Percentiles rank a stretch among this genome's conserved stretches.
Conservation (phyloP, 371 early-diverging fungal genomes). For the Zychaea mexicana region DNA sequence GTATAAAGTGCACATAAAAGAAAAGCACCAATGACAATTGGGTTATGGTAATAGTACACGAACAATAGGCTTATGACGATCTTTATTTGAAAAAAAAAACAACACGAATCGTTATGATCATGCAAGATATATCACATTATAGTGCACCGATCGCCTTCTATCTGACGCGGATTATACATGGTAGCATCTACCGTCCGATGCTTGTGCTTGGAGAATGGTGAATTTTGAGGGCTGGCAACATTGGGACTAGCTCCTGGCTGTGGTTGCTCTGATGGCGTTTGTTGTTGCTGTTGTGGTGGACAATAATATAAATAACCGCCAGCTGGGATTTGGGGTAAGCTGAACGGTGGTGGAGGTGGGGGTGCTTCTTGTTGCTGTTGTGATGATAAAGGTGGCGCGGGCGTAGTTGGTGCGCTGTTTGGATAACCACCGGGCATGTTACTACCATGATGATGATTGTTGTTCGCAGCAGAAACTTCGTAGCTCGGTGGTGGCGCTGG, state of each 20-base stretch:
- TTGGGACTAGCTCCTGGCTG: not conserved
- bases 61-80: too few relatives aligned
- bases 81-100: too few relatives aligned
- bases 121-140: too few relatives aligned
- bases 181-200: not conserved
- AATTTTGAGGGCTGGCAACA: not conserved
- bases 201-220: not conserved
- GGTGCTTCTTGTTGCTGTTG: conserved; percentile 2
- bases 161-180: conserved; percentile 7
- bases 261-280: not conserved
- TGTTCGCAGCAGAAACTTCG: not conserved
- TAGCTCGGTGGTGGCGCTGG: not conserved
- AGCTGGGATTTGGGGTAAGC: conserved; percentile 5
- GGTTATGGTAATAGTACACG: too few relatives aligned
- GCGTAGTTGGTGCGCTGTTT: not conserved
- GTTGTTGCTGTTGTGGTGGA: conserved; percentile 2
- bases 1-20: too few relatives aligned
- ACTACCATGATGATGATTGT: not conserved
- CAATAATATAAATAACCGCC: conserved; percentile 12
- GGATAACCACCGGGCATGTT: conserved; percentile 1
- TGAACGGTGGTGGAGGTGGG: conserved; percentile 2
- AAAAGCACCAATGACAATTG: too few relatives aligned
- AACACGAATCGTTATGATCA: not conserved
- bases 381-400: not conserved
- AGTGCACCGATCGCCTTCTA: conserved; percentile 4